Base-by-base conservation (phyloP, 2,329 filamentous ascomycete genomes). In the Aspergillus alliaceus region DNA sequence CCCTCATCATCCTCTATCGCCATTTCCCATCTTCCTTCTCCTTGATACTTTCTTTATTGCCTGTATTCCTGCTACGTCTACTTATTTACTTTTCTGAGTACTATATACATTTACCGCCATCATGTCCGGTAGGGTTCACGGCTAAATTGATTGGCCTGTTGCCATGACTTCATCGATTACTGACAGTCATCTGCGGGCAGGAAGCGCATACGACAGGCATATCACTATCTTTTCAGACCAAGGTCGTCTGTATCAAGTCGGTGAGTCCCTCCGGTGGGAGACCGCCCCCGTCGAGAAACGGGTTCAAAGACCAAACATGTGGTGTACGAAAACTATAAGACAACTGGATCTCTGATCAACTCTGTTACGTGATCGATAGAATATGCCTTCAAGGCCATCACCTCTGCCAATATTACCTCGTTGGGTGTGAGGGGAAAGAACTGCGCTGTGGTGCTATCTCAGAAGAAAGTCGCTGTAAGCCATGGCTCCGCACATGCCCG, bases 381-480 rank as follows among this genome's bases (percentile, higher is more conserved):
- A 85, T 99, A 99, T 93, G 95, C 95, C 69, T 99, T 99, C 88
- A 99, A 99, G 83, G 95, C 95, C 58, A 99, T 99, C 80, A 99
- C 95, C 68, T 93, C 95, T 60, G 95, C 95, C 68, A 98, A 98
- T 79, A 98, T 99, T 82, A 99, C 96, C 84, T 95, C 95, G 60
- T 86, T 99, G 76, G 95, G 95, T 69, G 87, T 99, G 67, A 86
- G 92, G 74, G 95, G 95, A 78, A 99, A 99, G 84, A 86, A 95
- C 80, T 98, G 93, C 72, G 95, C 95, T 32, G 95, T 99, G 44
- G 91, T 99, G 53, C 82, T 99, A 75, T 98, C 95, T 61, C 95
- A 99, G 81, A 99, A 99, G 88, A 99, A 99, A 82, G 95, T 99
- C 67, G 93, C 95, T 58, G 93, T 97, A 90, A 66, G 93, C 79